Evolutionary conservation across 2,329 filamentous ascomycete genomes (phyloP).

Genomic region (Thielaviopsis populi): DNA sequence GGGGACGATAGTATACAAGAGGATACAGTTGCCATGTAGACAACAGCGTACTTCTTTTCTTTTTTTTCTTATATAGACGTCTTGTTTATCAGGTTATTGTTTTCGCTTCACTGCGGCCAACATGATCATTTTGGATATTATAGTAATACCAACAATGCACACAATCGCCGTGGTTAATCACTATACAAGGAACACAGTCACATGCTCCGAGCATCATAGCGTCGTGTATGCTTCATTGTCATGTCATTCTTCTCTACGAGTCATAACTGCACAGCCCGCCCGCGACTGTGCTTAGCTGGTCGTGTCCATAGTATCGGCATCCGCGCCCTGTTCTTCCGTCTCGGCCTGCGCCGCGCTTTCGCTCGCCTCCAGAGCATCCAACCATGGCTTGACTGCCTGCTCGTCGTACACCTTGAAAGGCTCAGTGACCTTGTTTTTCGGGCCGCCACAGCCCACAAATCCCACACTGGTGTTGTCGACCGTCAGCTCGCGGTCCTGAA

Average conservation of each 20-base stretch:
- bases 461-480: constrained; percentile 93
- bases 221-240: constrained; percentile 11
- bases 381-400: constrained; percentile 68
- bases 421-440: constrained; percentile 44
- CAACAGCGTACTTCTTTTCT: neutral
- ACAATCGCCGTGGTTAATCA: neutral
- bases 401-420: constrained; percentile 85
- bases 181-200: neutral
- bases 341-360: constrained; percentile 27
- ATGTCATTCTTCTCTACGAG: constrained; percentile 15
- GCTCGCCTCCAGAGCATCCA: constrained; percentile 55
- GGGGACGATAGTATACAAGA: neutral
- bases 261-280: neutral
- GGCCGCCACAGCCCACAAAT: constrained; percentile 52
- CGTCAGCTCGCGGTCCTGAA: constrained; percentile 94
- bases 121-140: neutral
- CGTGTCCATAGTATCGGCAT: constrained; percentile 22
- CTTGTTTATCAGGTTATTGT: neutral
- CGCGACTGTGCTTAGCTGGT: constrained; percentile 21
- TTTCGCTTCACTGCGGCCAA: no score
- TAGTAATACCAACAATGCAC: constrained; percentile 2
- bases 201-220: neutral
- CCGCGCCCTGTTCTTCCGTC: constrained; percentile 27
- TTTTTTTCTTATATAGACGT: neutral
- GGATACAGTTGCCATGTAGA: no score